Evolutionary conservation across 2,329 filamentous ascomycete species (phyloP).

Genomic region (Cadophora gregata): DNA sequence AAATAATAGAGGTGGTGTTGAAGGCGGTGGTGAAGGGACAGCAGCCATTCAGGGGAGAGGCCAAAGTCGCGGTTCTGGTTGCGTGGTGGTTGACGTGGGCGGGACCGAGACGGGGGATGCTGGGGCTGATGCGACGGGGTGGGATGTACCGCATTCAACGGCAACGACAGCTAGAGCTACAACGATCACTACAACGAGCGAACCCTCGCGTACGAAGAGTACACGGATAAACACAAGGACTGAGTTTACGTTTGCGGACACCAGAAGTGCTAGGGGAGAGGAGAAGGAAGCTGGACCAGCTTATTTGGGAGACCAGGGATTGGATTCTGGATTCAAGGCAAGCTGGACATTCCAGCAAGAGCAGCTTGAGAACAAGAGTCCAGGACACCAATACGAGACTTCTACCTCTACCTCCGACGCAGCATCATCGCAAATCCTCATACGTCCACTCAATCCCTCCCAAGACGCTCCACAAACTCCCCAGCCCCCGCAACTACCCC

Average conservation of each 20-base stretch:
- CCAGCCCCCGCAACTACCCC: background rate
- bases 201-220: background rate
- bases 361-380: background rate
- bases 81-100: constrained; percentile 12
- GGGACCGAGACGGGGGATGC: constrained; percentile 9
- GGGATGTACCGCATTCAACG: background rate
- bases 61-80: background rate
- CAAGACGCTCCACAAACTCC: background rate
- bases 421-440: background rate
- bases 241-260: background rate
- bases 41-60: constrained; percentile 11
- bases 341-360: background rate
- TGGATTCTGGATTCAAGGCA: background rate
- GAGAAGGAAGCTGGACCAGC: background rate
- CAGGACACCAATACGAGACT: background rate
- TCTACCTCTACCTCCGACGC: background rate
- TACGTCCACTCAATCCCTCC: background rate
- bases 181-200: background rate
- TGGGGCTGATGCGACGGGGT: background rate
- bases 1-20: background rate
- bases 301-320: background rate
- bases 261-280: background rate
- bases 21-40: background rate
- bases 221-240: background rate
- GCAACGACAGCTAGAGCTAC: background rate